These are phyloP conservation scores for Pythium monospermum DNA, from an alignment of 352 stramenopile genomes.

Conservation along the genomic window DNA sequence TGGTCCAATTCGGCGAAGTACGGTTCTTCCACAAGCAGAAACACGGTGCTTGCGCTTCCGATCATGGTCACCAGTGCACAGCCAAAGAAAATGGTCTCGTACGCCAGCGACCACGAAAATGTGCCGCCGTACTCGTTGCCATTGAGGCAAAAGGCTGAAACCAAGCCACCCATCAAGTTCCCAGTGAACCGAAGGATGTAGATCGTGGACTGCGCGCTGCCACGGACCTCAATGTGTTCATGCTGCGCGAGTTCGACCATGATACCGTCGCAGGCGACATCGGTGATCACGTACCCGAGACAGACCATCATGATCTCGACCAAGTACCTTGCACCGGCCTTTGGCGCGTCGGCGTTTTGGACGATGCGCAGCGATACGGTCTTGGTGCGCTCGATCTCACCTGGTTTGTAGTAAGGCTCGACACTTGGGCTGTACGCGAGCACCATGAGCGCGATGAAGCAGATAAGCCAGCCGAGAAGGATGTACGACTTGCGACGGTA, in stretches of 20 bases:
- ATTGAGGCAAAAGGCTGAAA: conserved; percentile 61
- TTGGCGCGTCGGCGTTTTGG: conserved; percentile 39
- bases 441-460: conserved; percentile 41
- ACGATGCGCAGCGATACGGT: conserved; percentile 30
- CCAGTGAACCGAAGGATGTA: conserved; percentile 60
- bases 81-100: conserved; percentile 51
- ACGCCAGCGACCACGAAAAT: conserved; percentile 46
- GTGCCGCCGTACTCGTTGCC: conserved; percentile 52
- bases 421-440: conserved; percentile 47
- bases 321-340: conserved; percentile 45
- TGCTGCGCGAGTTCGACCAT: conserved; percentile 71
- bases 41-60: conserved; percentile 28
- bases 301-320: conserved; percentile 55
- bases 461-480: conserved; percentile 58
- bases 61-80: conserved; percentile 37
- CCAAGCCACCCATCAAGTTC: conserved; percentile 35
- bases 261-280: conserved; percentile 58
- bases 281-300: conserved; percentile 60
- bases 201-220: conserved; percentile 53
- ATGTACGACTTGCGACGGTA: conserved; percentile 73
- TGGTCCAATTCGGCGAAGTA: conserved; percentile 22
- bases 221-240: conserved; percentile 56
- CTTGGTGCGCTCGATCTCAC: conserved; percentile 58
- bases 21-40: conserved; percentile 45
- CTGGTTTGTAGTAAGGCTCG: conserved; percentile 43